Percentiles rank a stretch among this genome's conserved stretches.
These are phyloP conservation scores for Tetrahymena thermophila DNA, from an alignment of 73 alveolate species.

Conservation along the genomic window DNA sequence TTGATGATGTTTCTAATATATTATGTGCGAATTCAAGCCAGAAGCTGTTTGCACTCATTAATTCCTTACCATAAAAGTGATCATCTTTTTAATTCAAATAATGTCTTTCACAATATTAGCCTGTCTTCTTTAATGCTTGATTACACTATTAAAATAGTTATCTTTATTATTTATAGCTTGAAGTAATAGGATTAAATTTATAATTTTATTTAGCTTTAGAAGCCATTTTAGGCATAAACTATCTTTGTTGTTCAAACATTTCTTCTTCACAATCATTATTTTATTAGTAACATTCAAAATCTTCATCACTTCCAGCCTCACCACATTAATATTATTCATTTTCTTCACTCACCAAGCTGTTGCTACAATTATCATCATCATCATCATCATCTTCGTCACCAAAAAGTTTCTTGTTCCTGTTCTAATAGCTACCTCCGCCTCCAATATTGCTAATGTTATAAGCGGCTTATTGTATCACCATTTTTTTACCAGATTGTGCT, in stretches of 20 bases:
- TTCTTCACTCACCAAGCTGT: not conserved
- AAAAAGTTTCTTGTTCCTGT: no score
- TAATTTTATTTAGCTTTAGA: no score
- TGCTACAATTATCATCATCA: not conserved
- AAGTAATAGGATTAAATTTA: not conserved
- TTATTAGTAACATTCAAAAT: not conserved
- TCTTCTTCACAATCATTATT: not conserved
- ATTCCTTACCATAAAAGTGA: not conserved
- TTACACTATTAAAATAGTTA: slow-evolving; percentile 19
- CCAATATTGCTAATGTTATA: not conserved
- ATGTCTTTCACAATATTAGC: slow-evolving; percentile 82
- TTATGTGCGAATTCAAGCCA: slow-evolving; percentile 78
- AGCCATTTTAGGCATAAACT: no score
- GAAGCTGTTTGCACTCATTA: slow-evolving; percentile 24
- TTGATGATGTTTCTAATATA: slow-evolving; percentile 23
- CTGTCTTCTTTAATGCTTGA: slow-evolving; percentile 64
- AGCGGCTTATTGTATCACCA: not conserved
- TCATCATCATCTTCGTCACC: not conserved
- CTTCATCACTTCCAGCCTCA: not conserved
- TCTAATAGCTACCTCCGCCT: not conserved
- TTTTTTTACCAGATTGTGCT: not conserved
- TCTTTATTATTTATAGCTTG: not conserved
- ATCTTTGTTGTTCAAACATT: not conserved
- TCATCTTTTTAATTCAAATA: slow-evolving; percentile 39
- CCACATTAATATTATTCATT: not conserved